These are phyloP conservation scores for Ramaria rubella DNA, from an alignment of 768 basidiomycete species.

Conservation along the genomic window DNA sequence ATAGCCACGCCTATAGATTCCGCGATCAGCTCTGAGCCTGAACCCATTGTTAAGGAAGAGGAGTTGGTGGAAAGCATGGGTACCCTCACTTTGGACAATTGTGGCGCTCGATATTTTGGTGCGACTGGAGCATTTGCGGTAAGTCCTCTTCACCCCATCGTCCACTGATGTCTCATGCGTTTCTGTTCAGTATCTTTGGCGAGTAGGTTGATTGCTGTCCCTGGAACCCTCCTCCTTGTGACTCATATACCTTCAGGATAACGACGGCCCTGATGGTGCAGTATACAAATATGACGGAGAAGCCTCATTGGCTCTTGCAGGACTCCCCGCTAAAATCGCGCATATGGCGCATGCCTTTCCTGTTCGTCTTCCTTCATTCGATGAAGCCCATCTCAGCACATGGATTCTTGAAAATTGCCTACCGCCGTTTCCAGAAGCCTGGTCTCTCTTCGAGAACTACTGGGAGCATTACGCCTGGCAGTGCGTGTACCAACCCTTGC, in stretches of 20 bases:
- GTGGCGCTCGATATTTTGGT: conserved; percentile 3
- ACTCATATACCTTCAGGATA: neutral
- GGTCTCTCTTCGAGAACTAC: conserved; percentile 8
- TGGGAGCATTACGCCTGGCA: conserved; percentile 10
- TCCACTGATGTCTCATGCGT: neutral
- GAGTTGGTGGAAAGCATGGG: conserved; percentile 46
- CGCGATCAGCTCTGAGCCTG: conserved; percentile 26
- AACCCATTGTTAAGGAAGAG: conserved; percentile 30
- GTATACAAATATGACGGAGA: neutral
- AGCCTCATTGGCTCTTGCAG: neutral
- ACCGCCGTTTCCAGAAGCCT: conserved; percentile 4
- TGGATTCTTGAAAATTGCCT: conserved; percentile 9
- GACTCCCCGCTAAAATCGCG: neutral
- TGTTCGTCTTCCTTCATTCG: neutral
- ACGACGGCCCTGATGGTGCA: neutral
- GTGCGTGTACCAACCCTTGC: neutral
- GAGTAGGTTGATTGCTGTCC: neutral
- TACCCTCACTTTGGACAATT: conserved; percentile 30
- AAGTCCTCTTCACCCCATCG: neutral
- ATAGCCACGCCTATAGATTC: conserved; percentile 56
- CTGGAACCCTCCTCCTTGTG: neutral
- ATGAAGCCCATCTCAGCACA: neutral
- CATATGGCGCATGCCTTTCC: conserved; percentile 6
- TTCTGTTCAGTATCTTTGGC: neutral
- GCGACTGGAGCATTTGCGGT: conserved; percentile 2